These are phyloP conservation scores for Adansonia rubrostipa DNA, from an alignment of 441 rosid genomes.

Conservation along the genomic window DNA sequence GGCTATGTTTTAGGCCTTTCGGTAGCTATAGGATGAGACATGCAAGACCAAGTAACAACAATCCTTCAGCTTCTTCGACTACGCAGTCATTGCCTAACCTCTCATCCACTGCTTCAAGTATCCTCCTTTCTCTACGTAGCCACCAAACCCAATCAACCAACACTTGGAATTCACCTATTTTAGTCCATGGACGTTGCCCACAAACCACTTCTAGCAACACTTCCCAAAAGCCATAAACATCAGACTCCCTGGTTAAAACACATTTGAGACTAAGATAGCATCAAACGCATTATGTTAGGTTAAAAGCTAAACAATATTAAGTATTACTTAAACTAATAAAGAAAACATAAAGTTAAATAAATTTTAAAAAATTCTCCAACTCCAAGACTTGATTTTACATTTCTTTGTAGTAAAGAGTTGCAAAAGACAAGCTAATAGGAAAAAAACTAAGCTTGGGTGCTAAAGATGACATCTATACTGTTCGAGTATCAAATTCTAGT, in stretches of 20 bases:
- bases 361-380: no score
- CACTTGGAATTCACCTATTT: conserved; percentile 37
- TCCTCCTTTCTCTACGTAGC: conserved; percentile 45
- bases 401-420: no score
- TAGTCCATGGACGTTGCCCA: conserved; percentile 46
- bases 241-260: conserved; percentile 45
- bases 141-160: conserved; percentile 63
- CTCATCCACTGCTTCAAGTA: conserved; percentile 50
- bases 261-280: no score
- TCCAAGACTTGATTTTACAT: no score
- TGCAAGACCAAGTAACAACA: conserved; percentile 50
- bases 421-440: no score
- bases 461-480: no score
- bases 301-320: no score
- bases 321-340: no score
- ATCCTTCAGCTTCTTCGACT: conserved; percentile 42
- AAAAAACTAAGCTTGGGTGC: no score
- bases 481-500: no score
- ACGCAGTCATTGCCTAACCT: conserved; percentile 37
- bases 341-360: no score
- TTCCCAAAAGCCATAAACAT: conserved; percentile 54
- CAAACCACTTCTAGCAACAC: conserved; percentile 57
- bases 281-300: no score
- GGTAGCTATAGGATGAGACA: conserved; percentile 49
- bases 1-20: conserved; percentile 51